Base-by-base conservation (phyloP, 116 monocot species). In the Thalassia testudinum region DNA sequence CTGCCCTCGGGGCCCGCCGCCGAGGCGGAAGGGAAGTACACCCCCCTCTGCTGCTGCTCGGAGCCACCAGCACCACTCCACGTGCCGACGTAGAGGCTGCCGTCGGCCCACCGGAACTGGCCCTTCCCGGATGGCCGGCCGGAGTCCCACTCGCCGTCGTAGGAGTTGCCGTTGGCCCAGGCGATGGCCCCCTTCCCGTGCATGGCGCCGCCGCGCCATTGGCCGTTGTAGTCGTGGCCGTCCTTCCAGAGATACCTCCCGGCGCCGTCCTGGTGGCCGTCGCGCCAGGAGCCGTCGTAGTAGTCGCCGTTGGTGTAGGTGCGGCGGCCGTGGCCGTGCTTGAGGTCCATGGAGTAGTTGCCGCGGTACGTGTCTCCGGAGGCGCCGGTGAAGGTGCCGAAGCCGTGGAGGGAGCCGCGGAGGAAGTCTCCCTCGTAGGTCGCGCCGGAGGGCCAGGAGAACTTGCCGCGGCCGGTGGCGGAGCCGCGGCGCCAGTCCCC, bases 341-440 rank as follows among this genome's bases (percentile, higher is more conserved):
- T n/a, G n/a, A n/a, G n/a, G n/a, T n/a, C n/a, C n/a, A n/a, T n/a
- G n/a, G n/a, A n/a, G 81, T 85, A 91, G 27, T 18, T 1, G 5
- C 91, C 91, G 1, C 71, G 62, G 63, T 85, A 91, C 27, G 81
- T 78, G 38, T 91, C 91, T 5, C 85, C 85, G 30, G 70, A 54
- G 59, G 75, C 53, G 23, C 85, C 82, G 13, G 69, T 79, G 74
- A 82, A 85, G 26, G 78, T 77, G 42, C 91, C 91, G 27, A 16
- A 19, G 21, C 91, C 91, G 30, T 91, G 74, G 78, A 91, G 75
- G 72, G 67, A 91, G 4, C 91, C 91, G 19, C 68, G 56, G 50
- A 82, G 78, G 84, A 90, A 90, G 27, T 75, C 81, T 13, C 90
- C 90, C 44, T 84, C 90, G 58, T 90, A 90, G 43, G 75, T 73